Percentiles rank a stretch among this genome's conserved stretches.
These are phyloP conservation scores for Pseudonectria foliicola DNA, from an alignment of 2,329 filamentous ascomycete genomes.

Conservation along the genomic window DNA sequence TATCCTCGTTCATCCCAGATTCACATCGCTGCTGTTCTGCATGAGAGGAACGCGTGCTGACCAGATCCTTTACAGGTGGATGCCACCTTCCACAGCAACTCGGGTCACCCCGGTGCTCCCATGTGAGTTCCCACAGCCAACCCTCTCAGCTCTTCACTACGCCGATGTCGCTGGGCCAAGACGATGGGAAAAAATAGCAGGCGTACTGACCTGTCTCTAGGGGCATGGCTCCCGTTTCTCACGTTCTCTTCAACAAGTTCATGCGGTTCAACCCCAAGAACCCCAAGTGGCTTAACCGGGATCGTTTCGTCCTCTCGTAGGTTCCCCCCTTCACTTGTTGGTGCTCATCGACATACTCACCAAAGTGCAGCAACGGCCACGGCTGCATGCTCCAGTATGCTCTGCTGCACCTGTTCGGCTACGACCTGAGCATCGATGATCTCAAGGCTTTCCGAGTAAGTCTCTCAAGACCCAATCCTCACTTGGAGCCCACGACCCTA, in stretches of 20 bases:
- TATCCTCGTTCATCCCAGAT: background rate
- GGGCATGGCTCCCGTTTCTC: conserved; percentile 87
- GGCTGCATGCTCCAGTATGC: conserved; percentile 99
- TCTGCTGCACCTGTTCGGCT: conserved; percentile 94
- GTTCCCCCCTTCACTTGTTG: conserved; percentile 32
- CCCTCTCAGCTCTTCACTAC: conserved; percentile 4
- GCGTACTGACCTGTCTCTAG: conserved; percentile 34
- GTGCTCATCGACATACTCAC: background rate
- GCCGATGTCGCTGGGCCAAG: conserved; percentile 6
- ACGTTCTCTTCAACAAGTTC: conserved; percentile 98
- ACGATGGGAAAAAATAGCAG: conserved; percentile 2
- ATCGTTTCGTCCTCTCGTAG: conserved; percentile 98
- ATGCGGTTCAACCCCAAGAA: conserved; percentile 99
- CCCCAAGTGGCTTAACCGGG: conserved; percentile 92
- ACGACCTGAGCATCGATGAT: conserved; percentile 78
- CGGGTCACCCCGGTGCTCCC: conserved; percentile 95
- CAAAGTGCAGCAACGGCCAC: conserved; percentile 74
- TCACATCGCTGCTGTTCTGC: background rate
- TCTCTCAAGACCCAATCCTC: conserved; percentile 14
- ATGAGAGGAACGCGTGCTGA: conserved; percentile 16
- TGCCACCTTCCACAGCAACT: conserved; percentile 94
- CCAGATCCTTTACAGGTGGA: conserved; percentile 61
- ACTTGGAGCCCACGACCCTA: conserved; percentile 7
- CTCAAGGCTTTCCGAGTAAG: conserved; percentile 93
- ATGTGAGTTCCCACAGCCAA: conserved; percentile 54